These are phyloP conservation scores for Glycyrrhiza uralensis DNA, from an alignment of 306 rosid species.

Conservation along the genomic window DNA sequence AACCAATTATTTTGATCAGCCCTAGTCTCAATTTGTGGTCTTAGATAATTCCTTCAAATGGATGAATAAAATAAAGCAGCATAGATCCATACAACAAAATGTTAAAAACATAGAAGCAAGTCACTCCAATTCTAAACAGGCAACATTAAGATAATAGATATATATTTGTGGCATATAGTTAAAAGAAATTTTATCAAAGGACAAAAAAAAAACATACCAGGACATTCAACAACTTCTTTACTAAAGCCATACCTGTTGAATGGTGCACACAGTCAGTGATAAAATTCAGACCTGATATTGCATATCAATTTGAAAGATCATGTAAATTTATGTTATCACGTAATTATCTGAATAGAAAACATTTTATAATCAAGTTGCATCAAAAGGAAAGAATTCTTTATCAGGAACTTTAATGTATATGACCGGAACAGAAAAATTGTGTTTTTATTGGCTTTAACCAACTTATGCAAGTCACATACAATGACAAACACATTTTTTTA, in stretches of 20 bases:
- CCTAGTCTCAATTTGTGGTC: not conserved
- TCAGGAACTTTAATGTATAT: not conserved
- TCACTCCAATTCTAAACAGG: not conserved
- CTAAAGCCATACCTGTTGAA: constrained; percentile 82
- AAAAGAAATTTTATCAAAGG: not conserved
- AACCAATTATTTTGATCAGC: no score
- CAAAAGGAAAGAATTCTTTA: not conserved
- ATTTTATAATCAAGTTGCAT: constrained; percentile 4
- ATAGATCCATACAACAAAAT: not conserved
- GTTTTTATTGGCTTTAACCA: not conserved
- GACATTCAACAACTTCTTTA: constrained; percentile 88
- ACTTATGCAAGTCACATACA: not conserved
- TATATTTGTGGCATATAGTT: no score
- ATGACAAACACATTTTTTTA: not conserved
- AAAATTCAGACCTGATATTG: not conserved
- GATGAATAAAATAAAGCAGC: not conserved
- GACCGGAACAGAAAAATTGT: not conserved
- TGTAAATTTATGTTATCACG: not conserved
- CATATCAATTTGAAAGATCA: not conserved
- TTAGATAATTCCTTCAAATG: not conserved
- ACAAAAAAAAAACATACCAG: constrained; percentile 54
- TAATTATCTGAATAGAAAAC: not conserved
- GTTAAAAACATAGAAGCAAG: constrained; percentile 9
- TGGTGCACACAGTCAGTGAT: constrained; percentile 8
- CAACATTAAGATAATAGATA: constrained; percentile 3